Conservation (phyloP, 345 rosid genomes). For the Hypericum perforatum region DNA sequence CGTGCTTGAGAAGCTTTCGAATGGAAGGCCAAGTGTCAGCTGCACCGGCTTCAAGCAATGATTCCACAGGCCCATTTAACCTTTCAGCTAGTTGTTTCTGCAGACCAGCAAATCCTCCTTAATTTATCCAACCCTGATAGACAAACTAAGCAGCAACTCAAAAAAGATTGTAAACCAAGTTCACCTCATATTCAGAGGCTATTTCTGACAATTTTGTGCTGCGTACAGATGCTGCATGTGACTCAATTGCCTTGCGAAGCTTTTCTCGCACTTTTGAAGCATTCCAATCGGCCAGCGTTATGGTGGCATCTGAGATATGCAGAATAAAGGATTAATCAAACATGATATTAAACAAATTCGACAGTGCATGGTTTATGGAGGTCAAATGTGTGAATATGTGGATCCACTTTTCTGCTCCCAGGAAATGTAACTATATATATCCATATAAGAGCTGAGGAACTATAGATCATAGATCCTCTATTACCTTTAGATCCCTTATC, state of each 20-base stretch:
- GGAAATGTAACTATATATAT: no score
- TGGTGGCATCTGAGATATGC: slow-evolving; percentile 38
- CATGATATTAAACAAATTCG: no score
- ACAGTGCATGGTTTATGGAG: no score
- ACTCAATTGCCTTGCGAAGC: slow-evolving; percentile 48
- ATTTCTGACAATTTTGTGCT: slow-evolving; percentile 48
- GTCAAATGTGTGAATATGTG: no score
- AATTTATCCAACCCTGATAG: background rate
- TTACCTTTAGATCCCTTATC: slow-evolving; percentile 6
- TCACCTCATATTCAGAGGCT: slow-evolving; percentile 42
- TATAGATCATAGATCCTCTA: background rate
- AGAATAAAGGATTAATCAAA: background rate
- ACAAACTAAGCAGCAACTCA: background rate
- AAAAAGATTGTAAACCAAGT: slow-evolving; percentile 5
- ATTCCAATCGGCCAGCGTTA: slow-evolving; percentile 56
- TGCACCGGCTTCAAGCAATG: slow-evolving; percentile 49
- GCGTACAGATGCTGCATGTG: slow-evolving; percentile 34
- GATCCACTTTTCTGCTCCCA: no score
- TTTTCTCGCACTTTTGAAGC: slow-evolving; percentile 49
- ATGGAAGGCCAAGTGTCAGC: slow-evolving; percentile 59
- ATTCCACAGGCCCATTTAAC: slow-evolving; percentile 42
- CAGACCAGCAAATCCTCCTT: slow-evolving; percentile 12
- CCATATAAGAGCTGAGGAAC: no score
- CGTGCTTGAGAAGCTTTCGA: slow-evolving; percentile 50
- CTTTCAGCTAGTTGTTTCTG: slow-evolving; percentile 49